Evolutionary conservation across 1,284 basidiomycete species (phyloP), one percentile per base, ranked within the genome.

Genomic region (Sanghuangporus baumii): DNA sequence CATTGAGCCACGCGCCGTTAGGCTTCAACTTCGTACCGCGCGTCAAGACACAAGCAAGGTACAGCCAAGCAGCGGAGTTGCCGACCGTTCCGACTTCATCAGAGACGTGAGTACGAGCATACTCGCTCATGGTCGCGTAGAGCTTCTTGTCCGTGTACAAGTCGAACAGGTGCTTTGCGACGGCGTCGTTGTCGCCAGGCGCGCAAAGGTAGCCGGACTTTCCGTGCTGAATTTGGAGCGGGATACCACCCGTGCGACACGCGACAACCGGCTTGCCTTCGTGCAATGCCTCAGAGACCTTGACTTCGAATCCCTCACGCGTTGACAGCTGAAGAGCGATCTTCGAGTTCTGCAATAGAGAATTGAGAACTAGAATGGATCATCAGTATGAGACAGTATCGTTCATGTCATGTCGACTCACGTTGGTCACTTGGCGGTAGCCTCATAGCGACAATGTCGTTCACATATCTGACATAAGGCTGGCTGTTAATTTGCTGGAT

Each of bases 281-380:
- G 74, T 94, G 90, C 59, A 95, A 80, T 18, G 90, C 91, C 75
- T 95, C 93, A 50, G 92, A 94, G 61, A 94, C 93, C 74, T 94
- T 94, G 74, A 95, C 91, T 71, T 95, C 93, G 75, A 95, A 95
- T 50, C 93, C 93, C 76, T 95, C 93, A 65, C 92, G 90, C 60
- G 85, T 85, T 59, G 87, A 90, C 59, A 91, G 83, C 73, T 91
- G 90, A 55, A 91, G 79, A 3, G 88, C 89, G 67, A 91, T 84
- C 72, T 86, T 83, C 54, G 87, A 79, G 71, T 90, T 91, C 48
- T 86, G 82, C 85, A 93, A 84, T 65, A 92, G 78, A 9, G 86
- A 85, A 70, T 92, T 91, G 61, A 92, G 78, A 60, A 92, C 89
- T 91, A 66, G 8, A 18, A 14, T 26, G 14, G 56, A 59, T 11